These are phyloP conservation scores for Fusarium beomiforme DNA, from an alignment of 2,329 filamentous ascomycete species.

Conservation along the genomic window DNA sequence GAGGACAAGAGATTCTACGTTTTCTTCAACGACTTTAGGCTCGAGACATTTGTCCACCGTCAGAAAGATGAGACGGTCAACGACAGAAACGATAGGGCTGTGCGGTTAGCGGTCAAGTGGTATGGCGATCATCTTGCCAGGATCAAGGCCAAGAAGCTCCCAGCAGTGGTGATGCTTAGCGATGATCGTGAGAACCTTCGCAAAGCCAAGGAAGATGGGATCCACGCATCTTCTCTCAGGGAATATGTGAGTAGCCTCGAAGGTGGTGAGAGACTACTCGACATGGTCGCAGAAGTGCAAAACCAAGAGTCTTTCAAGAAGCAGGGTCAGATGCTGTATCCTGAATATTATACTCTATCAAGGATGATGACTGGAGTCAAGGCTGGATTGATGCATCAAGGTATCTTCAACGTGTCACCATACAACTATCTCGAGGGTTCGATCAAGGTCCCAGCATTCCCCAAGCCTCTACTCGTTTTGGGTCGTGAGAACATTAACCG, in stretches of 20 bases:
- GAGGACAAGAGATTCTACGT: slow-evolving; percentile 98
- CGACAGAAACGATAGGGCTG: slow-evolving; percentile 93
- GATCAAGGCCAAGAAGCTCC: slow-evolving; percentile 69
- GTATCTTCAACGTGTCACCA: slow-evolving; percentile 93
- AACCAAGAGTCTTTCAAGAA: slow-evolving; percentile 73
- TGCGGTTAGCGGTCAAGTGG: slow-evolving; percentile 88
- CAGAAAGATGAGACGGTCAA: slow-evolving; percentile 87
- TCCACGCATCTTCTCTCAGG: slow-evolving; percentile 73
- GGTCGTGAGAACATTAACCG: slow-evolving; percentile 97
- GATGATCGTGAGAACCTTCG: slow-evolving; percentile 89
- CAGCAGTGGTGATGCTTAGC: slow-evolving; percentile 90
- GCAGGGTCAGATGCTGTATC: slow-evolving; percentile 77
- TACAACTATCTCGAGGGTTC: slow-evolving; percentile 98
- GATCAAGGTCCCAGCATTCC: slow-evolving; percentile 88
- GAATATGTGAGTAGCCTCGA: slow-evolving; percentile 88
- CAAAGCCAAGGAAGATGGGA: slow-evolving; percentile 79
- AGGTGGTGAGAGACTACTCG: slow-evolving; percentile 84
- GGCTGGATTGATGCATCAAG: slow-evolving; percentile 89
- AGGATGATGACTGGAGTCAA: slow-evolving; percentile 96
- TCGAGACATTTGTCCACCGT: slow-evolving; percentile 87
- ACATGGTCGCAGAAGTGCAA: slow-evolving; percentile 89
- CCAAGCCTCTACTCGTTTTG: slow-evolving; percentile 86
- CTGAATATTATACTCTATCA: slow-evolving; percentile 88
- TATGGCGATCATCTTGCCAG: slow-evolving; percentile 83
- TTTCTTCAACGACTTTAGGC: slow-evolving; percentile 97